Conservation (phyloP, 2,329 filamentous ascomycete genomes). For the Pseudocercospora fuligena region DNA sequence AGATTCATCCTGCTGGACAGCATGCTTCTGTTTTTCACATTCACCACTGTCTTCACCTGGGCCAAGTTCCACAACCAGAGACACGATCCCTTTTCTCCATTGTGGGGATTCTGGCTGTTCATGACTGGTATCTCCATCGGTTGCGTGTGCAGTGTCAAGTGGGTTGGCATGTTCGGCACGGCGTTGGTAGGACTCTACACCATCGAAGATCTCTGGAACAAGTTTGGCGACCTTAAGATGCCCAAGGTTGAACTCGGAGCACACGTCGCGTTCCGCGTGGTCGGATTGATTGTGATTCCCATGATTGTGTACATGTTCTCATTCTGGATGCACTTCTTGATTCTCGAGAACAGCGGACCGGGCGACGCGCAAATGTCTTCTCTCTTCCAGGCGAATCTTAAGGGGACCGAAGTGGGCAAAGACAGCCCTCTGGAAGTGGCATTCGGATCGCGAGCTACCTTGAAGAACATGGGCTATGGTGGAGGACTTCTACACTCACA, state of each 20-base stretch:
- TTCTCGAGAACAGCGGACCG: constrained; percentile 90
- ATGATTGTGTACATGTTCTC: constrained; percentile 92
- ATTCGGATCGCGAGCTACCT: constrained; percentile 82
- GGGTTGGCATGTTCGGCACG: constrained; percentile 94
- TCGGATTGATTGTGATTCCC: constrained; percentile 87
- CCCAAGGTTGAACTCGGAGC: constrained; percentile 74
- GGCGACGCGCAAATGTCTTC: constrained; percentile 99
- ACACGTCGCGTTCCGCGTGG: constrained; percentile 78
- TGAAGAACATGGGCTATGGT: constrained; percentile 99
- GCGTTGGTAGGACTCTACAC: constrained; percentile 95
- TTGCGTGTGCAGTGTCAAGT: constrained; percentile 98
- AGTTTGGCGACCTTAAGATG: constrained; percentile 94
- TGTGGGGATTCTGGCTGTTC: constrained; percentile 95
- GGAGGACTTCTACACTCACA: constrained; percentile 96
- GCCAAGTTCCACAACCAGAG: constrained; percentile 92
- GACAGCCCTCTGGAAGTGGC: constrained; percentile 93
- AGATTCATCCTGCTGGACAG: constrained; percentile 97
- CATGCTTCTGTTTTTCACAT: constrained; percentile 98
- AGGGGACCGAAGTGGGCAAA: constrained; percentile 90
- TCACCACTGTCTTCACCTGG: constrained; percentile 96
- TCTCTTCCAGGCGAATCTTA: constrained; percentile 95
- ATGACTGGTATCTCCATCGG: constrained; percentile 94
- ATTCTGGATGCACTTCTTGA: constrained; percentile 91
- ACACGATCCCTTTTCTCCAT: constrained; percentile 79
- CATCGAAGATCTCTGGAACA: constrained; percentile 94